These are phyloP conservation scores for Sordariomycetes sp. DNA, from an alignment of 2,329 filamentous ascomycete genomes.

Conservation along the genomic window DNA sequence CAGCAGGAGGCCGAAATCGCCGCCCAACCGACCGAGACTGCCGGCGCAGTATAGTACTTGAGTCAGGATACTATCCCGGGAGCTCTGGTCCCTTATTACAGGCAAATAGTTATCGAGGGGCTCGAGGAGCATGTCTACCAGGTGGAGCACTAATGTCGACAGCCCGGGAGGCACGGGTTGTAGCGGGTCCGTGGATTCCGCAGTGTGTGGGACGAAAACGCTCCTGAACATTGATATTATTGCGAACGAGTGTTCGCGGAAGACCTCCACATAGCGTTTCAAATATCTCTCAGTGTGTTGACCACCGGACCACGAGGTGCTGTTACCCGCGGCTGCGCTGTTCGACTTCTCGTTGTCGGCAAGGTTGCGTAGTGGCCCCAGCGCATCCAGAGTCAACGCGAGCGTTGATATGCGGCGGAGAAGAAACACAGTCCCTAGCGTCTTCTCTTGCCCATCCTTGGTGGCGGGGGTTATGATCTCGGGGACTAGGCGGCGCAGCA, in stretches of 20 bases:
- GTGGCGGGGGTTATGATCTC: constrained; percentile 29
- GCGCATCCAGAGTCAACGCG: constrained; percentile 63
- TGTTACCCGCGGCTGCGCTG: background rate
- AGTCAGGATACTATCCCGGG: constrained; percentile 76
- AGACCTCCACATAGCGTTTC: constrained; percentile 93
- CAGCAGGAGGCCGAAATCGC: constrained; percentile 84
- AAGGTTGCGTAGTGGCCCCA: constrained; percentile 75
- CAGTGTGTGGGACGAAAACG: constrained; percentile 50
- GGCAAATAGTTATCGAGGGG: constrained; percentile 68
- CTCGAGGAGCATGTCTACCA: constrained; percentile 68
- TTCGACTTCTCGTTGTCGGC: constrained; percentile 64
- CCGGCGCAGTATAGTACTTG: constrained; percentile 90
- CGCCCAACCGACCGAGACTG: constrained; percentile 77
- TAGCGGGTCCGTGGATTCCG: constrained; percentile 18
- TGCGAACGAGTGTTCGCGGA: constrained; percentile 91
- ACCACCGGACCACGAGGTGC: constrained; percentile 47
- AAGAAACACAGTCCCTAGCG: constrained; percentile 72
- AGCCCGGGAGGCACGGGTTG: constrained; percentile 60
- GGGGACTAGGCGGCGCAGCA: constrained; percentile 75
- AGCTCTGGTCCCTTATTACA: constrained; percentile 65
- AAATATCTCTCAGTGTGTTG: constrained; percentile 91
- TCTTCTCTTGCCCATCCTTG: constrained; percentile 40
- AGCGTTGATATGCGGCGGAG: constrained; percentile 75
- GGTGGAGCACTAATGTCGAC: constrained; percentile 70
- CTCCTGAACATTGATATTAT: constrained; percentile 91